Evolutionary conservation across 257 asterid genomes (phyloP).

Genomic region (Ilex aquifolium): DNA sequence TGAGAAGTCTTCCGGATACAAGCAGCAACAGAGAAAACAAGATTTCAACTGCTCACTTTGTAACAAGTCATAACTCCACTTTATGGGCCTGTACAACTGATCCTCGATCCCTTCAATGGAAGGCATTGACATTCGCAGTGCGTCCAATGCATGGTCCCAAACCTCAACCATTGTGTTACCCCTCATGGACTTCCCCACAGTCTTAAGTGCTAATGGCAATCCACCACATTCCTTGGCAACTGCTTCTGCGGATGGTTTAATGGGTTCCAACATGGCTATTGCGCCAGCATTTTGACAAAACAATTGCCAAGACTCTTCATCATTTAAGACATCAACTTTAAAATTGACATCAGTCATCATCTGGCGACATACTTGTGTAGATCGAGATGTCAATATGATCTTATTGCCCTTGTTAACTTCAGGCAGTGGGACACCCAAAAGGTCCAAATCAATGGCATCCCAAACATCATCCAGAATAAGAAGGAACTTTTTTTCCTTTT

Average conservation of each 20-base stretch:
- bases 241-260: background rate
- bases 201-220: conserved; percentile 10
- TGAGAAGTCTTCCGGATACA: conserved; percentile 10
- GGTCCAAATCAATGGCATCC: conserved; percentile 9
- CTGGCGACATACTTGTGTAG: background rate
- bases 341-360: conserved; percentile 2
- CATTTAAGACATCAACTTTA: background rate
- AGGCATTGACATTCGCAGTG: conserved; percentile 13
- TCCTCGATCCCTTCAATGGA: background rate
- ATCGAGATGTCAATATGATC: conserved; percentile 8
- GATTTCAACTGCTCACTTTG: conserved; percentile 6
- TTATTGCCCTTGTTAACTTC: conserved; percentile 1
- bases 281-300: conserved; percentile 5
- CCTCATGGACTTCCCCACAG: conserved; percentile 12
- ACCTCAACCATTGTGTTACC: background rate
- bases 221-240: conserved; percentile 15
- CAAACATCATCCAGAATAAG: conserved; percentile 18
- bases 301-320: conserved; percentile 8
- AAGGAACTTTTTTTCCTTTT: conserved; percentile 6
- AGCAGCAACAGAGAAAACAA: conserved; percentile 21
- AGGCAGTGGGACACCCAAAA: conserved; percentile 12
- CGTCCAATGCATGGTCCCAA: background rate
- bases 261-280: background rate
- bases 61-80: conserved; percentile 17
- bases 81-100: conserved; percentile 11